Evolutionary conservation across 495 filamentous ascomycete species (phyloP), one percentile per base, ranked within the genome.

Genomic region (Annulohypoxylon stygium): DNA sequence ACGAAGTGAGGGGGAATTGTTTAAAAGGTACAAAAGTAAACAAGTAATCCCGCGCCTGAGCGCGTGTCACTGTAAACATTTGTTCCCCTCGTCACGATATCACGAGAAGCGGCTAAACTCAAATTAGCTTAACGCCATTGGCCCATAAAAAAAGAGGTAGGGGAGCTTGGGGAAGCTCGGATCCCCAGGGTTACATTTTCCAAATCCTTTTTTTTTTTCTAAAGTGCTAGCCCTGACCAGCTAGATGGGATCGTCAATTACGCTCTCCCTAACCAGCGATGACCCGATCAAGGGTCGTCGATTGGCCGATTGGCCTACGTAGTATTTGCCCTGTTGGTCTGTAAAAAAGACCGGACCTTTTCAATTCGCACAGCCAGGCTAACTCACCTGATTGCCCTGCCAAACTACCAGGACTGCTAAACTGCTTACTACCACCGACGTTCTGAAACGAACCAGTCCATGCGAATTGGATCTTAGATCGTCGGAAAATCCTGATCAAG

Each of bases 11-110:
- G 48, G 23, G 18, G 48, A 51, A 11, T 18, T 23, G 71, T 74
- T 74, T 45, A 69, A 74, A 16, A 70, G 62, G 67, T 63, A 75
- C 67, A 61, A 41, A 68, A 75, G 72, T 75, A 75, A 75, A 75
- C 60, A 75, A 71, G 36, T 50, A 70, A 55, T 50, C 67, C 20
- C 72, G 67, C 72, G 72, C 62, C 45, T 61, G 59, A 51, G 63
- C 72, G 72, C 72, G 72, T 75, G 72, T 75, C 59, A 75, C 67
- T 51, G 64, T 71, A 75, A 75, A 75, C 67, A 75, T 50, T 34
- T 60, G 9, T 47, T 60, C 67, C 20, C 62, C 53, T 20, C 36
- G 23, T 71, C 72, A 70, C 72, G 72, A 71, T 71, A 75, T 75
- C 72, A 75, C 72, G 72, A 75, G 72, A 50, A 20, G 51, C 53